Base-by-base conservation (phyloP, 2,329 filamentous ascomycete species). In the Verticillium albo-atrum region DNA sequence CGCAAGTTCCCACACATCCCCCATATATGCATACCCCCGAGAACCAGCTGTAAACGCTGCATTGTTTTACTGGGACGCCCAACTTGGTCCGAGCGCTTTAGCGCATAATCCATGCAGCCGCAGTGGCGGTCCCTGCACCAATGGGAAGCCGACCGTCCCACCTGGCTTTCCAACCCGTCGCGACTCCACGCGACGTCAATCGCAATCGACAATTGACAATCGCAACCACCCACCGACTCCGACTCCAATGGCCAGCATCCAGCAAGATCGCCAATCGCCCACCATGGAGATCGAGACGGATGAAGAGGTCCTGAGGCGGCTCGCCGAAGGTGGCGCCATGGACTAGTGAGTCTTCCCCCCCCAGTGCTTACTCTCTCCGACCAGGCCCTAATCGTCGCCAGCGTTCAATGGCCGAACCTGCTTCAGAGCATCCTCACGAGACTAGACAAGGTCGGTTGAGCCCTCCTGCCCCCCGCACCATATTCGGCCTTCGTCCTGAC, bases 341-440 rank as follows among this genome's bases (percentile, higher is more conserved):
- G 80, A 86, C 67, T 80, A 79, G 85, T 88, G 75, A 73, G 83
- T 69, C 61, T 28, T 7, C 28, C 7, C 10, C 27, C n/a, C 17
- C 27, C 51, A 28, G 26, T 28, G 25, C 51, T 27, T 27, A 27
- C 28, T 20, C 12, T 47, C 25, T 53, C 10, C 12, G 51, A 15
- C 51, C 51, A 28, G 25, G 51, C 28, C 51, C 51, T 53, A 27
- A 53, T 53, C 51, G 6, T 68, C 69, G 67, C 63, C 72, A 92
- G 90, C 68, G 80, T 83, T 60, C 81, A 82, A 71, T 94, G 90
- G 90, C 87, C 88, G 34, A 75, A 75, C 60, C 80, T 92, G 66
- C 80, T 91, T 55, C 81, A 83, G 66, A 82, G 83, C 32, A 77
- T 94, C 37, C 76, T 93, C 57, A 76, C 84, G 61, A 85, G 87